Evolutionary conservation across 2,329 filamentous ascomycete genomes (phyloP).

Genomic region (Colletotrichum sp.): DNA sequence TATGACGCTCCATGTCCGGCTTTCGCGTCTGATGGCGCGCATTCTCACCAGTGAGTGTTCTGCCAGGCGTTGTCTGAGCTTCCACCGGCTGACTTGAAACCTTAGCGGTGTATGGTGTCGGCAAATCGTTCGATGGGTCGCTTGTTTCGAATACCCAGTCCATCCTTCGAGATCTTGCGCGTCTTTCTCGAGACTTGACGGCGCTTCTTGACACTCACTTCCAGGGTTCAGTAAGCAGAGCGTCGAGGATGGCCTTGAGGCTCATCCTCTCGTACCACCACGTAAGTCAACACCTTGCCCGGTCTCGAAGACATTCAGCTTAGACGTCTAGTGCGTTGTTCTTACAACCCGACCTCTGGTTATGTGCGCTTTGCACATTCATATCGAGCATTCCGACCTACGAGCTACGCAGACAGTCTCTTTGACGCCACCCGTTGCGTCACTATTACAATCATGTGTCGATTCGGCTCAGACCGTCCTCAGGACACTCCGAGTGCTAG

Average conservation of each 20-base stretch:
- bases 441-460: constrained; percentile 19
- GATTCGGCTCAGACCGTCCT: constrained; percentile 22
- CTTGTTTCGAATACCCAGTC: constrained; percentile 19
- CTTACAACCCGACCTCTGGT: constrained; percentile 20
- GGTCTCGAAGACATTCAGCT: not conserved
- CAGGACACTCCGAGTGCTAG: constrained; percentile 17
- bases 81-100: not conserved
- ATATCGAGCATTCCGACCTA: constrained; percentile 19
- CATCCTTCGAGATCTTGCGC: constrained; percentile 17
- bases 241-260: constrained; percentile 19
- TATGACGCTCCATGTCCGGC: constrained; percentile 20
- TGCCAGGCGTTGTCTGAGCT: accelerated
- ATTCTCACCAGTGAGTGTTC: constrained; percentile 13
- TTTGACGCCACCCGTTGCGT: constrained; percentile 14
- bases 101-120: constrained; percentile 19
- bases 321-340: constrained; percentile 10
- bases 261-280: constrained; percentile 28
- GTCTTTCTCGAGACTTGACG: constrained; percentile 16
- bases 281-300: not conserved
- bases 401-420: constrained; percentile 3
- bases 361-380: constrained; percentile 31
- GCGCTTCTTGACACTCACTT: constrained; percentile 18
- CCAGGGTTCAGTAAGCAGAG: constrained; percentile 20
- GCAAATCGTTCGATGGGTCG: constrained; percentile 20
- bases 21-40: constrained; percentile 20